Percentiles rank a stretch among this genome's conserved stretches.
Conservation (phyloP, 2,329 filamentous ascomycete genomes). For the Phaeosphaeriaceae sp. region DNA sequence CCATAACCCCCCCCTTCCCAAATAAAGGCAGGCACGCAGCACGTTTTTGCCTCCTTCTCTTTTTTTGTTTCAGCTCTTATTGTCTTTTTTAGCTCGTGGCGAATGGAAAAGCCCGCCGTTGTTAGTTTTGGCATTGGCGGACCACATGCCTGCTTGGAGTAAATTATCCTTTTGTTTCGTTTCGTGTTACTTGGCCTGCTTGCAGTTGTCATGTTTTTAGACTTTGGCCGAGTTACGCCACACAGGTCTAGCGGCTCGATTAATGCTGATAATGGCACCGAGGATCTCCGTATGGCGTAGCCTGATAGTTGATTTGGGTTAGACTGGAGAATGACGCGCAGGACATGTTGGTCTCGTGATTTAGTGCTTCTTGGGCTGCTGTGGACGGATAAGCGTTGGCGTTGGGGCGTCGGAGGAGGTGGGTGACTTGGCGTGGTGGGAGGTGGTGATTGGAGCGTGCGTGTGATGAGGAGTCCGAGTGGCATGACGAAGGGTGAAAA, state of each 20-base stretch:
- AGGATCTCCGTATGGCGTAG: background rate
- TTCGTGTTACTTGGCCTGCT: too few species aligned
- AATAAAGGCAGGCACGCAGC: too few species aligned
- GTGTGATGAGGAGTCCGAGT: constrained; percentile 2
- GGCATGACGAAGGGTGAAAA: background rate
- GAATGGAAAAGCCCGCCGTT: too few species aligned
- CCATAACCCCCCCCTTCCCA: background rate
- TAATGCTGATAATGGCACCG: background rate
- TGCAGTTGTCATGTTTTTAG: too few species aligned
- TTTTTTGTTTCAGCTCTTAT: too few species aligned
- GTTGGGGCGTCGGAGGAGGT: background rate
- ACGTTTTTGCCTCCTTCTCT: too few species aligned
- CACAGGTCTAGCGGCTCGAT: background rate
- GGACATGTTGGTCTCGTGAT: constrained; percentile 21
- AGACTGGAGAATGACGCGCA: constrained; percentile 19
- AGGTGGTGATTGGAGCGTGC: constrained; percentile 10
- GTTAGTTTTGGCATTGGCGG: too few species aligned
- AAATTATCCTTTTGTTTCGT: too few species aligned
- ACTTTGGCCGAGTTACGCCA: too few species aligned
- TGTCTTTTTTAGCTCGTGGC: too few species aligned
- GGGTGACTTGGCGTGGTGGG: constrained; percentile 8
- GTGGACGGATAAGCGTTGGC: background rate
- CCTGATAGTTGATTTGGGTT: background rate
- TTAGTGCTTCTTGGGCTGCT: constrained; percentile 11
- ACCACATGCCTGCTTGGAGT: too few species aligned